Evolutionary conservation across 2,329 filamentous ascomycete species (phyloP).

Genomic region (Xylariaceae sp.): DNA sequence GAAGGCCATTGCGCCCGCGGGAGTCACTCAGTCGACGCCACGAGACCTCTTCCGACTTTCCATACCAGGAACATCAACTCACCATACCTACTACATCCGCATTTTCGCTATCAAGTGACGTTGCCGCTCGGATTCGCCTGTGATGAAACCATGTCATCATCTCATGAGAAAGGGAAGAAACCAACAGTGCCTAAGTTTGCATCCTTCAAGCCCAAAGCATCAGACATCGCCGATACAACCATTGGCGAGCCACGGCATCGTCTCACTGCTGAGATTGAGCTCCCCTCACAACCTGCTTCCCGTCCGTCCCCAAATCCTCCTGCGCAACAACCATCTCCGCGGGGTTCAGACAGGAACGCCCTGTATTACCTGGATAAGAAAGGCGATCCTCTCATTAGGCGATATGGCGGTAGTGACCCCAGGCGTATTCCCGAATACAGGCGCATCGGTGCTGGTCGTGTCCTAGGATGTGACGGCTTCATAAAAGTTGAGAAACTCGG

Average conservation of each 20-base stretch:
- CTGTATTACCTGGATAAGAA: conserved; percentile 63
- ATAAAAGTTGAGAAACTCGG: conserved; percentile 63
- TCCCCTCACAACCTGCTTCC: conserved; percentile 5
- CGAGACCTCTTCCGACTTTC: too few species aligned
- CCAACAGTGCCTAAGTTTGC: conserved; percentile 61
- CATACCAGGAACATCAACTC: too few species aligned
- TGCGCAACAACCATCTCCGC: conserved; percentile 10
- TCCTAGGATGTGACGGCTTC: conserved; percentile 59
- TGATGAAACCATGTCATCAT: conserved; percentile 19
- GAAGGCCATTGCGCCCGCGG: too few species aligned
- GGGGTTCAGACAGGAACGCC: conserved; percentile 18
- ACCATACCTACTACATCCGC: neutral
- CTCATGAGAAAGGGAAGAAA: conserved; percentile 23
- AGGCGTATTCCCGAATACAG: conserved; percentile 67
- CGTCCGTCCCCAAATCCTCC: conserved; percentile 9
- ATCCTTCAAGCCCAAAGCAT: conserved; percentile 53
- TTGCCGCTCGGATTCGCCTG: neutral
- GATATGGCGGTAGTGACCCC: conserved; percentile 68
- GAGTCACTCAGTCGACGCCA: too few species aligned
- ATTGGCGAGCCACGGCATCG: conserved; percentile 11
- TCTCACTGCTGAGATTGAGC: conserved; percentile 7
- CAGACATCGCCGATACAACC: conserved; percentile 10
- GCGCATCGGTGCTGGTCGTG: conserved; percentile 59
- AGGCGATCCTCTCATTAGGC: conserved; percentile 69
- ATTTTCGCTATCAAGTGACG: too few species aligned